Evolutionary conservation across 495 filamentous ascomycete genomes (phyloP).

Genomic region (Neurospora hispaniola): DNA sequence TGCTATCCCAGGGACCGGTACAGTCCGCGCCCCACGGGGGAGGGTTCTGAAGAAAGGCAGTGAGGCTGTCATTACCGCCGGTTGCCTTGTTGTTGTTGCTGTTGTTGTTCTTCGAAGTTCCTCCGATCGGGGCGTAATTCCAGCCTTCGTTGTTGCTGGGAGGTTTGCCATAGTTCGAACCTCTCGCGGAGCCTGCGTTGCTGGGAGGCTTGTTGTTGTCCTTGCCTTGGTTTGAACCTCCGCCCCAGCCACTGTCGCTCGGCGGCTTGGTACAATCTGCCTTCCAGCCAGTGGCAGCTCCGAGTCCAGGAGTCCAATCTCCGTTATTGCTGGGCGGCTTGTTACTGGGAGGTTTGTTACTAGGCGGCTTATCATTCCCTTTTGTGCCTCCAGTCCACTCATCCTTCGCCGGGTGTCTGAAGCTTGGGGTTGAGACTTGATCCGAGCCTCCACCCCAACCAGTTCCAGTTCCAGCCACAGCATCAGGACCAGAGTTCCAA

Average conservation of each 20-base stretch:
- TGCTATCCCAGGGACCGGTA: background rate
- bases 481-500: background rate
- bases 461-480: background rate
- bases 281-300: background rate
- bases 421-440: background rate
- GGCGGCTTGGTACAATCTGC: background rate
- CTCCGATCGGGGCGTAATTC: background rate
- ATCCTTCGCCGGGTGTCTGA: background rate
- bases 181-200: background rate
- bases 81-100: background rate
- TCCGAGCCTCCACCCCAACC: background rate
- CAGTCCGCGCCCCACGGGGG: background rate
- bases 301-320: slow-evolving; percentile 5
- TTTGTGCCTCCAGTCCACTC: background rate
- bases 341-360: background rate
- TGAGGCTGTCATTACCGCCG: background rate
- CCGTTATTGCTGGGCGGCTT: background rate
- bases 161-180: background rate
- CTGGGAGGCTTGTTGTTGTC: background rate
- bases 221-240: background rate
- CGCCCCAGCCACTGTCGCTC: background rate
- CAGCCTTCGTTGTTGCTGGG: background rate
- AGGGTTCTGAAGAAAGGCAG: too few species aligned
- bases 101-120: background rate
- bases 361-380: background rate